A percentile compares a stretch with the other conserved stretches of the same genome.
phyloP scores from a whole-genome alignment of 352 stramenopile genomes.

The Phytophthora tentaculata region DNA sequence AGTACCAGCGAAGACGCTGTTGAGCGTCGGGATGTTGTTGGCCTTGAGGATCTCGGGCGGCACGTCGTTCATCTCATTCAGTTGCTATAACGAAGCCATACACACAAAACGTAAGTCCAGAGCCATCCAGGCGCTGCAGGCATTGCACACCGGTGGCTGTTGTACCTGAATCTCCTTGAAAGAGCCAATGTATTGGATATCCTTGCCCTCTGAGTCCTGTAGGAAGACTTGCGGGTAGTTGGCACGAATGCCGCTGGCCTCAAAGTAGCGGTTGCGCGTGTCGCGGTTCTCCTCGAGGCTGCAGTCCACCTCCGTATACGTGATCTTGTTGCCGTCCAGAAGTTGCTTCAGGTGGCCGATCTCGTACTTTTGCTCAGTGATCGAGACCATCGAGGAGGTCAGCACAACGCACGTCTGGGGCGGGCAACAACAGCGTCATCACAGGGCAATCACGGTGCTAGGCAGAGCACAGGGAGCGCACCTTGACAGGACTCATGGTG shows the following conservation, averaged over 20 bases:
- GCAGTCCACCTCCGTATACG: constrained; percentile 81
- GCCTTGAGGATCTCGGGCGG: constrained; percentile 73
- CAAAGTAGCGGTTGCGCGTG: constrained; percentile 78
- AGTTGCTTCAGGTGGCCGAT: constrained; percentile 76
- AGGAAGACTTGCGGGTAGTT: constrained; percentile 91
- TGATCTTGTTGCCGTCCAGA: constrained; percentile 74
- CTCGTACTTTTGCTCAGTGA: constrained; percentile 82
- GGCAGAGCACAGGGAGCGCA: constrained; percentile 12
- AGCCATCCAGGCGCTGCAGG: neutral
- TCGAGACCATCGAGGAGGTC: constrained; percentile 78
- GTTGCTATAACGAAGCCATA: constrained; percentile 45
- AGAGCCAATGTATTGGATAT: constrained; percentile 74
- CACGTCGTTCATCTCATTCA: constrained; percentile 87
- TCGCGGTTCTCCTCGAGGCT: constrained; percentile 80
- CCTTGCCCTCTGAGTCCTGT: constrained; percentile 50
- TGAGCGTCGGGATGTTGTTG: constrained; percentile 80
- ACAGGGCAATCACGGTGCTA: neutral
- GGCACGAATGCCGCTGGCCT: constrained; percentile 76
- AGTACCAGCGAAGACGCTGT: constrained; percentile 75
- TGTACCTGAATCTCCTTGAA: constrained; percentile 84
- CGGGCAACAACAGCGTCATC: neutral
- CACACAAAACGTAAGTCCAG: constrained; percentile 12
- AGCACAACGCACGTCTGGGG: constrained; percentile 64
- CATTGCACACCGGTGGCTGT: constrained; percentile 2
- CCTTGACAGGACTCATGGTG: constrained; percentile 44